A percentile compares a stretch with the other conserved stretches of the same genome.
phyloP scores from a whole-genome alignment of 2,329 filamentous ascomycete species.

The Cladosporium sp. region DNA sequence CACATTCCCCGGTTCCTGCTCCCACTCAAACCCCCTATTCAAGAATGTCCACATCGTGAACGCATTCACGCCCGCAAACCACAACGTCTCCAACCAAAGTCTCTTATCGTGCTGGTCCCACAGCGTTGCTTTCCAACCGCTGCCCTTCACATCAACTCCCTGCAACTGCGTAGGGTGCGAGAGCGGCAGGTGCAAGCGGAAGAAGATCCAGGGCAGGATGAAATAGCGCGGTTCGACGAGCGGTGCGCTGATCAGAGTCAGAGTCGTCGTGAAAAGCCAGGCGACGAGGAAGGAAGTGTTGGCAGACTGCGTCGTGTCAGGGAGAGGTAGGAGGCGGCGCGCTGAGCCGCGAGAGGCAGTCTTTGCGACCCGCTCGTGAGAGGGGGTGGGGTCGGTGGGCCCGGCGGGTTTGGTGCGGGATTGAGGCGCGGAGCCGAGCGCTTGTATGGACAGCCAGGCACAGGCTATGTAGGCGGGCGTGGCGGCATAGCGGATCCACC shows the following conservation, averaged over 20 bases:
- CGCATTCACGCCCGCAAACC: constrained; percentile 63
- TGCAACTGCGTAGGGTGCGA: neutral
- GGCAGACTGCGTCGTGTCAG: constrained; percentile 23
- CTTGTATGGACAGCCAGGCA: constrained; percentile 64
- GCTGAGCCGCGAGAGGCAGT: constrained; percentile 14
- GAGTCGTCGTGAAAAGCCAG: constrained; percentile 64
- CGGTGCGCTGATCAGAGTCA: constrained; percentile 82
- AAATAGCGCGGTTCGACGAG: constrained; percentile 96
- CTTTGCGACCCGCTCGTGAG: neutral
- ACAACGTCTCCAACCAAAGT: constrained; percentile 61
- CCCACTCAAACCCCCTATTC: constrained; percentile 64
- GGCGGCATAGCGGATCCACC: constrained; percentile 44
- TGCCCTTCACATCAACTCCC: neutral
- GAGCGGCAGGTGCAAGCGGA: constrained; percentile 71
- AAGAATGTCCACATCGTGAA: constrained; percentile 70
- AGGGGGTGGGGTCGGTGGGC: neutral
- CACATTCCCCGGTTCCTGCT: constrained; percentile 52
- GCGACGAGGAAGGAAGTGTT: constrained; percentile 53
- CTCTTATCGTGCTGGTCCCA: constrained; percentile 35
- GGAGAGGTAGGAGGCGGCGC: constrained; percentile 18
- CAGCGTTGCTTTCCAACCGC: constrained; percentile 1
- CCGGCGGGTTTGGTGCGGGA: constrained; percentile 4
- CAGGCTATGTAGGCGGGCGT: constrained; percentile 67
- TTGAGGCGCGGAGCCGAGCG: constrained; percentile 44
- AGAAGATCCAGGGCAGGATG: constrained; percentile 91